Evolutionary conservation across 345 rosid genomes (phyloP), one percentile per base, ranked within the genome.

Genomic region (Lagerstroemia speciosa): DNA sequence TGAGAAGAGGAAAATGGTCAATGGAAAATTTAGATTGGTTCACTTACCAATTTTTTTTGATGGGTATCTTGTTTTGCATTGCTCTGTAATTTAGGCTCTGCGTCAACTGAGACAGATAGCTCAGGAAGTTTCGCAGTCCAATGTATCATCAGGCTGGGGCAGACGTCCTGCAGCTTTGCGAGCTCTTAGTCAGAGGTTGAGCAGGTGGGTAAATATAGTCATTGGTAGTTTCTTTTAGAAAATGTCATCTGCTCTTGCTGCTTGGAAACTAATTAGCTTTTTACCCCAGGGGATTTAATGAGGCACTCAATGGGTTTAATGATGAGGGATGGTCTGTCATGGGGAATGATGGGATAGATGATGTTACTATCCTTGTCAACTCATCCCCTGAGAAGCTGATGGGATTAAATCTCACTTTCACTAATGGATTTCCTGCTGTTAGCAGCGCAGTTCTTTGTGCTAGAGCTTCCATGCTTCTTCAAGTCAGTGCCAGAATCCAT

Each of bases 301-400:
- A 95, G 83, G 96, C 97, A 69, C 84, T 95, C 65, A 95, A 95
- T 76, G 96, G 98, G 33, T 90, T 95, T 74, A 79, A 91, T 24
- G 99, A 95, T 68, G 99, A 95, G 83, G 98, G 99, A 45, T 95
- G 99, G 99, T 83, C 96, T 12, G 73, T 88, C 79, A 79, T 88
- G 75, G 98, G 98, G 72, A 89, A 80, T 76, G 97, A 92, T 78
- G 96, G 90, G 74, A 84, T 92, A 79, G 99, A 95, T 77, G 98
- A 95, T 83, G 96, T 95, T 65, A 92, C 99, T 37, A 83, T 95
- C 72, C 91, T 93, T 2, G 86, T 95, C 62, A 95, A 95, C 79
- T 83, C 96, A 30, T 95, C 99, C 48, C 97, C 96, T 50, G 99
- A 88, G 52, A 95, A 95, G 83, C 79, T 95, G 57, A 88, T 92